Conservation (phyloP, 108 stramenopile species). For the Mayamaea pseudoterrestris region DNA sequence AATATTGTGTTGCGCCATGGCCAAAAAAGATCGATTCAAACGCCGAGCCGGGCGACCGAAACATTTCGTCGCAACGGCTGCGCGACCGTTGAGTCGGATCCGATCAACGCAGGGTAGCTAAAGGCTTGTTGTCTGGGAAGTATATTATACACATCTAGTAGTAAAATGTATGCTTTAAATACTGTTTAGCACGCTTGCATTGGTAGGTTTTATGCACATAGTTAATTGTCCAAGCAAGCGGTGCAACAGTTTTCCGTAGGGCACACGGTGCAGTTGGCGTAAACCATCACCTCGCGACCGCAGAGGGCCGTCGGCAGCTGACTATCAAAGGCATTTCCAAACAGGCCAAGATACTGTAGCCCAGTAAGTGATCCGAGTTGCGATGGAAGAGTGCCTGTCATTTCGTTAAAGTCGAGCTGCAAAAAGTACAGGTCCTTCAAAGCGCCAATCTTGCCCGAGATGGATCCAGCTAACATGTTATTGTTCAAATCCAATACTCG, state of each 20-base stretch:
- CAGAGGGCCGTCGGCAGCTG: slow-evolving; percentile 13
- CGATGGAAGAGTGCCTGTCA: slow-evolving; percentile 43
- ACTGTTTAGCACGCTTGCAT: too few relatives aligned
- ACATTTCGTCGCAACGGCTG: too few relatives aligned
- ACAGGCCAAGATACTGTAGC: slow-evolving; percentile 19
- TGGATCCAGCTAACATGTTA: slow-evolving; percentile 11
- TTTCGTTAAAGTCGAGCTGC: slow-evolving; percentile 28
- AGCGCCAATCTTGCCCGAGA: slow-evolving; percentile 17
- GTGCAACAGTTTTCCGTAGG: slow-evolving; percentile 20
- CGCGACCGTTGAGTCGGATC: too few relatives aligned
- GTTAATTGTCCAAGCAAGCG: slow-evolving; percentile 13
- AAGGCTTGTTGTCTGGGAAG: too few relatives aligned
- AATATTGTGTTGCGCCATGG: too few relatives aligned
- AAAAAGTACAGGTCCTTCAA: slow-evolving; percentile 20
- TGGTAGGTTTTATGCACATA: too few relatives aligned
- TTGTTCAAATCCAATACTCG: not conserved
- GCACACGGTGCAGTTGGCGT: slow-evolving; percentile 25
- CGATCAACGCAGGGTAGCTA: too few relatives aligned
- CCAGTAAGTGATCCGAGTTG: slow-evolving; percentile 25
- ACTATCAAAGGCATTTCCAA: slow-evolving; percentile 12
- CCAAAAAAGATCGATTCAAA: too few relatives aligned
- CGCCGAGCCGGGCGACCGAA: too few relatives aligned
- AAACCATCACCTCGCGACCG: slow-evolving; percentile 13
- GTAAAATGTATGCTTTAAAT: too few relatives aligned
- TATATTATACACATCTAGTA: too few relatives aligned